These are phyloP conservation scores for Cyclocybe aegerita DNA, from an alignment of 768 basidiomycete genomes.

Conservation along the genomic window DNA sequence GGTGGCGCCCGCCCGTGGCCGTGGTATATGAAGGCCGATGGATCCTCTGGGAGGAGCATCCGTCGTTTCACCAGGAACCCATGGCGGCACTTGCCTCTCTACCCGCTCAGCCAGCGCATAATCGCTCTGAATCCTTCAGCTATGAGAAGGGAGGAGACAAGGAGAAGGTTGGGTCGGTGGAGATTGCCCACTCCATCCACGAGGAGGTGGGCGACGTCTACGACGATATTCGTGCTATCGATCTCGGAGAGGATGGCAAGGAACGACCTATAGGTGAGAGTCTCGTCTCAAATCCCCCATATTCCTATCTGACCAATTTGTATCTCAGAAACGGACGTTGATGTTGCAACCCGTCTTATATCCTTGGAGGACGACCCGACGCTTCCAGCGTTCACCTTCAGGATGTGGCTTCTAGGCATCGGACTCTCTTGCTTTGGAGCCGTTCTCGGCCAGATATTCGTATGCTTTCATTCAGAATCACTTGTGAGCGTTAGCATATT, in stretches of 20 bases:
- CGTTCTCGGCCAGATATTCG: slow-evolving; percentile 50
- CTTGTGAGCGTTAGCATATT: neutral
- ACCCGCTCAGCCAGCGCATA: slow-evolving; percentile 1
- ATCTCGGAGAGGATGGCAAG: slow-evolving; percentile 46
- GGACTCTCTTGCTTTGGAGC: slow-evolving; percentile 57
- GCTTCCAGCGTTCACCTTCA: slow-evolving; percentile 50
- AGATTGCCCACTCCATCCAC: slow-evolving; percentile 15
- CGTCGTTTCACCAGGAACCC: neutral
- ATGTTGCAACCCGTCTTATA: slow-evolving; percentile 47
- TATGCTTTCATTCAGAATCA: slow-evolving; percentile 8
- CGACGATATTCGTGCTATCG: slow-evolving; percentile 33
- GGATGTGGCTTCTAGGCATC: slow-evolving; percentile 54
- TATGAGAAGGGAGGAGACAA: slow-evolving; percentile 26
- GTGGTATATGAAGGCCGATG: neutral
- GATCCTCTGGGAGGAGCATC: neutral
- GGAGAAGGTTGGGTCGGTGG: slow-evolving; percentile 7
- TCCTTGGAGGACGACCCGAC: slow-evolving; percentile 54
- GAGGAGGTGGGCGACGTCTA: slow-evolving; percentile 22
- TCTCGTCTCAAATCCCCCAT: neutral
- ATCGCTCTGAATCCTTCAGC: slow-evolving; percentile 16
- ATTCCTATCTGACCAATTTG: neutral
- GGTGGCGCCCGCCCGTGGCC: too few species aligned
- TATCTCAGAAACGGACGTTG: slow-evolving; percentile 39
- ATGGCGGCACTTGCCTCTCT: slow-evolving; percentile 14
- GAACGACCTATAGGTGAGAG: slow-evolving; percentile 47